Base-by-base conservation (phyloP, 345 rosid species). In the Arabidopsis suecica region DNA sequence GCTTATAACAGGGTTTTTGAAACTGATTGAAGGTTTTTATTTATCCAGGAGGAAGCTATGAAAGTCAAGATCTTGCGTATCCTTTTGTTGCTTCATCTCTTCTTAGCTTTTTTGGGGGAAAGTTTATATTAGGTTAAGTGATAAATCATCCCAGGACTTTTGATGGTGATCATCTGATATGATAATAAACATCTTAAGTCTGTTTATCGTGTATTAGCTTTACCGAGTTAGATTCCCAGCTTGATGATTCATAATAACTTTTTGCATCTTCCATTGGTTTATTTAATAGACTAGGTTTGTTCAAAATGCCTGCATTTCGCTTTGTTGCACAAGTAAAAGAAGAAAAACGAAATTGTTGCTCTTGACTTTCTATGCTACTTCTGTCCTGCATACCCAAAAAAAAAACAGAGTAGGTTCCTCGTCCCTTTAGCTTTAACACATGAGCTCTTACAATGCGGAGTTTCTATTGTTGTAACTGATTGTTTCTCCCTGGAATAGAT, bases 31-130 rank as follows among this genome's bases (percentile, higher is more conserved):
- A 76, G 57, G 54, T 34, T 23, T 41, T 61, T 61, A 32, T 40
- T 68, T 69, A 62, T 78, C 73, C 80, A 82, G 86, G 77, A 47
- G 51, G 74, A 60, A 67, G 76, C 25, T 13, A 83, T 87, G 93
- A 87, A 79, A 84, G 91, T 89, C 65, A 85, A 87, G 80, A 66
- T 87, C 57, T 75, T 89, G 83, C 86, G 88, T 88, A 88, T 88
- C 90, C 89, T 65, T 73, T 73, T 83, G 60, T 45, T 59, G n/a
- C 54, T 56, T 61, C 53, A 56, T 48, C 47, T 48, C 47, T 59
- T 74, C 41, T 66, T 20, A 58, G 79, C 3, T 40, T 44, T 44
- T 62, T 7, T 47, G 51, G 47, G 3, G 30, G 16, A 22, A 34
- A 33, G 5, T 54, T 47, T 7, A 33, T 20, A 10, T 11, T 38